phyloP scores from a whole-genome alignment of 345 rosid species.

The Syzygium aromaticum region DNA sequence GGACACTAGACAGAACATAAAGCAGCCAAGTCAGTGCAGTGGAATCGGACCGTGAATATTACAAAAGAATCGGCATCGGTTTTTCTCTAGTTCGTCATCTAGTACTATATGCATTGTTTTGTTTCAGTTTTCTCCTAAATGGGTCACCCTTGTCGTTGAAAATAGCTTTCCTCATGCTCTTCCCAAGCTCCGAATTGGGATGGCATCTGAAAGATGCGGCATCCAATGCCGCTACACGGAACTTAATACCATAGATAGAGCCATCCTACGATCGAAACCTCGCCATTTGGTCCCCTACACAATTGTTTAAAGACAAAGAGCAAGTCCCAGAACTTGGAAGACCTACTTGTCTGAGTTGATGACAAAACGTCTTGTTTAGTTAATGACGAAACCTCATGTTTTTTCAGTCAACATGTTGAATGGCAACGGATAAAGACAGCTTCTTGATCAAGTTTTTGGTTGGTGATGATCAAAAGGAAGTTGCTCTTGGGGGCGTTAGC shows the following conservation, averaged over 20 bases:
- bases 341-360: not conserved
- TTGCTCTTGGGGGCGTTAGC: not conserved
- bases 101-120: not conserved
- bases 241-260: not conserved
- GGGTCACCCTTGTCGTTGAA: not conserved
- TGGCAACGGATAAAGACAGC: not conserved
- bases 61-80: not conserved
- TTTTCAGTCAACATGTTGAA: not conserved
- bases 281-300: not conserved
- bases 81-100: not conserved
- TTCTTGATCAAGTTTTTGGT: accelerated
- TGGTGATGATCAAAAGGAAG: not conserved
- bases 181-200: not conserved
- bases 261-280: not conserved
- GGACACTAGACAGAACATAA: not conserved
- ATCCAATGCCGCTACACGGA: not conserved
- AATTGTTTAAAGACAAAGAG: accelerated
- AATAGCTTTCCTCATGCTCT: not conserved
- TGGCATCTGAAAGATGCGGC: not conserved
- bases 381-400: not conserved
- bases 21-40: not conserved
- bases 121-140: not conserved
- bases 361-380: not conserved
- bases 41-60: not conserved
- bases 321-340: not conserved